phyloP scores from a whole-genome alignment of 495 filamentous ascomycete genomes.

The Lasiosphaeriaceae sp. region DNA sequence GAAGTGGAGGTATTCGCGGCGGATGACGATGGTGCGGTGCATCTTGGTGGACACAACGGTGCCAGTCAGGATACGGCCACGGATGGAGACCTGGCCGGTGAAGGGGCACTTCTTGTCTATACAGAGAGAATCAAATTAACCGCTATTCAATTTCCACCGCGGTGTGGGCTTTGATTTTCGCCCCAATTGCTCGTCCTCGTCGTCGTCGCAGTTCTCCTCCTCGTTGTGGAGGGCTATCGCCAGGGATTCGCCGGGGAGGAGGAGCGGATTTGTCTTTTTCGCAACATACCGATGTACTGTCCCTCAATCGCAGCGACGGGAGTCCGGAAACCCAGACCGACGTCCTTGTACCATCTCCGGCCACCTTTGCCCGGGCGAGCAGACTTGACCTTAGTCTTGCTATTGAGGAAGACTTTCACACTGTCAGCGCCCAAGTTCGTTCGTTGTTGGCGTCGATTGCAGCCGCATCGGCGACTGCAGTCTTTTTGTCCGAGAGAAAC shows the following conservation, averaged over 20 bases:
- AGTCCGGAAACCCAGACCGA: slow-evolving; percentile 97
- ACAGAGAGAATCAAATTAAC: slow-evolving; percentile 15
- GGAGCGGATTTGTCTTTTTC: slow-evolving; percentile 5
- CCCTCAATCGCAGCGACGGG: slow-evolving; percentile 97
- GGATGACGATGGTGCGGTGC: slow-evolving; percentile 98
- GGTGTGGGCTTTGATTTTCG: slow-evolving; percentile 1
- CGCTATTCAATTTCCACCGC: slow-evolving; percentile 11
- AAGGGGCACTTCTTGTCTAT: slow-evolving; percentile 99
- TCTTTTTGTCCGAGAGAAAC: slow-evolving; percentile 12
- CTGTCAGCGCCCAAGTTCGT: slow-evolving; percentile 14
- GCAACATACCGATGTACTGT: slow-evolving; percentile 90
- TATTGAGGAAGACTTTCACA: slow-evolving; percentile 76
- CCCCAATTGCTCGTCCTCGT: neutral
- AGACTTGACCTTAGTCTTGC: slow-evolving; percentile 84
- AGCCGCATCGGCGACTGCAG: neutral
- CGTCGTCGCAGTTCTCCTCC: neutral
- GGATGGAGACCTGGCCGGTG: slow-evolving; percentile 95
- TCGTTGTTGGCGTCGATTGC: neutral
- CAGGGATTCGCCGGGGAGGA: neutral
- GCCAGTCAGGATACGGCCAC: slow-evolving; percentile 98
- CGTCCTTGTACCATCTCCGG: slow-evolving; percentile 99
- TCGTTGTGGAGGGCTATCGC: neutral
- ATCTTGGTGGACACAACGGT: slow-evolving; percentile 99
- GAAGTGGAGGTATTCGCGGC: slow-evolving; percentile 99
- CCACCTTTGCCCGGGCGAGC: slow-evolving; percentile 75